Base-by-base conservation (phyloP, 2,329 filamentous ascomycete species). In the Trichoderma atrobrunneum region DNA sequence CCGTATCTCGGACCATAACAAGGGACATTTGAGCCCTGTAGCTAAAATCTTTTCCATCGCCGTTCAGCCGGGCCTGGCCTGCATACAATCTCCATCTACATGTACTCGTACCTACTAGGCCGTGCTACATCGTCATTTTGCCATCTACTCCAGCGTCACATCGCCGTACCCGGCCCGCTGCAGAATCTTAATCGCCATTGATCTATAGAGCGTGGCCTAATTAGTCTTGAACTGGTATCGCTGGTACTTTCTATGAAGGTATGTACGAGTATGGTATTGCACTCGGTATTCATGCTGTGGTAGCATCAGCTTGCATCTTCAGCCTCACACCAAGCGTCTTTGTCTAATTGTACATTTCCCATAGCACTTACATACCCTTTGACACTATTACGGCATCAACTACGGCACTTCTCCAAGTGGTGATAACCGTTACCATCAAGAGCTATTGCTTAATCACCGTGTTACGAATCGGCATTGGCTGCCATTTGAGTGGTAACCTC, bases 1-100 rank as follows among this genome's bases (percentile, higher is more conserved):
- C 63, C 63, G 63, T 30, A 65, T 65, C 43, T 65, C 63, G 63
- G 63, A 30, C 51, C 64, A 51, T 30, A 39, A 39, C 30, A 32
- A 34, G 28, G 16, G 21, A 24, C 8, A 51, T 28, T 57, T 67
- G 30, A 67, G 36, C 64, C 64, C 64, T 57, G 64, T 16, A 36
- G 16, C 51, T 67, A 7, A 67, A 57, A 7, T 36, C 56, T 67
- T 66, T 57, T 62, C 59, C 59, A 34, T 39, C 59, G 51, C 24
- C 63, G 18, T 65, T 18, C 63, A 65, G 16, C 28, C 14, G 32
- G 43, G 48, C 16, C 5, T 24, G n/a, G 43, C 43, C n/a, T 34
- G 39, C 28, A 24, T 30, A 30, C 43, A 36, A 34, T 32, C 43
- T 65, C 39, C 36, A 51, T 54, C 26, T 16, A 32, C 18, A 48